These are phyloP conservation scores for Alternaria sp. DNA, from an alignment of 2,329 filamentous ascomycete genomes.

Conservation along the genomic window DNA sequence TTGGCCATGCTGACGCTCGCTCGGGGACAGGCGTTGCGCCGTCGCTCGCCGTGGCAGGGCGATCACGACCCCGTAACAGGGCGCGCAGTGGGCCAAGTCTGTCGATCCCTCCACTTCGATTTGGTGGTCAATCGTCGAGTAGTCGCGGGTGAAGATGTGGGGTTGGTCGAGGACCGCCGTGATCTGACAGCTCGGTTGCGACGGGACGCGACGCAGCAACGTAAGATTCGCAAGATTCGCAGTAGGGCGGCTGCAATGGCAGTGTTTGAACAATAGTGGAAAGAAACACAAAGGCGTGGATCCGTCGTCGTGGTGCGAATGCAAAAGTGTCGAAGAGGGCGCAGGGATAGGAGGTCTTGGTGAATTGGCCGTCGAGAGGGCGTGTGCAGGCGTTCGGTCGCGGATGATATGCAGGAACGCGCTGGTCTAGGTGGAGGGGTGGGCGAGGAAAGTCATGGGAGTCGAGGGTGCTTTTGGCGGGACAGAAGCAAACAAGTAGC, in stretches of 20 bases:
- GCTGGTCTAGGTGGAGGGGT: background rate
- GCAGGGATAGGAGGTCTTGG: background rate
- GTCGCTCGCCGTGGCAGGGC: constrained; percentile 7
- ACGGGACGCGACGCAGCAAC: constrained; percentile 2
- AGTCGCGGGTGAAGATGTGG: background rate
- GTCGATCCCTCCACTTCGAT: constrained; percentile 6
- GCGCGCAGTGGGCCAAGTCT: constrained; percentile 5
- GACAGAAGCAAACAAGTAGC: constrained; percentile 2
- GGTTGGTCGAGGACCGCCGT: background rate
- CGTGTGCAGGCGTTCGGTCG: background rate
- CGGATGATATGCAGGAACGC: background rate
- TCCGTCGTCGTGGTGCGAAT: constrained; percentile 4
- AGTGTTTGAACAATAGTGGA: constrained; percentile 8
- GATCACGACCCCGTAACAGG: constrained; percentile 11
- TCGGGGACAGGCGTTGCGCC: background rate
- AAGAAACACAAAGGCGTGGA: background rate
- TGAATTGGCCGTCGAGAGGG: background rate
- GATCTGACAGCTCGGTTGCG: background rate
- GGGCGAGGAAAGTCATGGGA: background rate
- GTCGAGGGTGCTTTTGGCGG: background rate
- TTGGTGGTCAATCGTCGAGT: background rate
- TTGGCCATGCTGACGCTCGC: constrained; percentile 23
- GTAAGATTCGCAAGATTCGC: constrained; percentile 3
- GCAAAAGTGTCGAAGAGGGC: background rate
- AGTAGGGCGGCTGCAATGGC: background rate